Conservation (phyloP, 768 basidiomycete genomes). For the Mycena vulgaris region DNA sequence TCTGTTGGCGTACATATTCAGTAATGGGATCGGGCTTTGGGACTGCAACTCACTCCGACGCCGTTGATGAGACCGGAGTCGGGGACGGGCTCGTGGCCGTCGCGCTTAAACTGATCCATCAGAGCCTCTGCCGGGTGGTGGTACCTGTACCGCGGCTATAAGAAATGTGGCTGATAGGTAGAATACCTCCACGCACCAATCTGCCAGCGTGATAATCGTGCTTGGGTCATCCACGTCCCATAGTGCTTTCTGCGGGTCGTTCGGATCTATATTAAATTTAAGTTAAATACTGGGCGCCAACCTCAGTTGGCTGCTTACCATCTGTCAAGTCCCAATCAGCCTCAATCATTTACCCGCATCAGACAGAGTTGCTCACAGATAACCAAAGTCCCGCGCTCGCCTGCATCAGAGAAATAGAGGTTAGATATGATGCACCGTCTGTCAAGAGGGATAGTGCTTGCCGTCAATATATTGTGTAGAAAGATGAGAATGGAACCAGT, state of each 20-base stretch:
- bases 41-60: slow-evolving; percentile 17
- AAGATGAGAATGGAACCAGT: no score
- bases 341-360: background rate
- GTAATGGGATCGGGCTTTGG: background rate
- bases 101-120: slow-evolving; percentile 43
- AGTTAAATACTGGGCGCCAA: no score
- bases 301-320: no score
- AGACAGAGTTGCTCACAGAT: slow-evolving; percentile 39
- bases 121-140: slow-evolving; percentile 12
- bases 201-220: no score
- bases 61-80: no score
- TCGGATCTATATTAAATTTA: slow-evolving; percentile 35
- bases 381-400: slow-evolving; percentile 47
- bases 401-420: slow-evolving; percentile 44
- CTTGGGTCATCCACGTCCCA: no score
- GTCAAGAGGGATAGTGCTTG: slow-evolving; percentile 6
- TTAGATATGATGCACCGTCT: background rate
- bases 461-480: no score
- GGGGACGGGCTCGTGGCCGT: slow-evolving; percentile 36
- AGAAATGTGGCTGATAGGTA: slow-evolving; percentile 46
- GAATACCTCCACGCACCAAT: no score
- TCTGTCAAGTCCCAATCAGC: background rate
- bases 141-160: background rate
- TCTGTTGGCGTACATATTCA: no score
- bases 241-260: slow-evolving; percentile 47